Evolutionary conservation across 1,284 basidiomycete species (phyloP).

Genomic region (Trichosporon sp.): DNA sequence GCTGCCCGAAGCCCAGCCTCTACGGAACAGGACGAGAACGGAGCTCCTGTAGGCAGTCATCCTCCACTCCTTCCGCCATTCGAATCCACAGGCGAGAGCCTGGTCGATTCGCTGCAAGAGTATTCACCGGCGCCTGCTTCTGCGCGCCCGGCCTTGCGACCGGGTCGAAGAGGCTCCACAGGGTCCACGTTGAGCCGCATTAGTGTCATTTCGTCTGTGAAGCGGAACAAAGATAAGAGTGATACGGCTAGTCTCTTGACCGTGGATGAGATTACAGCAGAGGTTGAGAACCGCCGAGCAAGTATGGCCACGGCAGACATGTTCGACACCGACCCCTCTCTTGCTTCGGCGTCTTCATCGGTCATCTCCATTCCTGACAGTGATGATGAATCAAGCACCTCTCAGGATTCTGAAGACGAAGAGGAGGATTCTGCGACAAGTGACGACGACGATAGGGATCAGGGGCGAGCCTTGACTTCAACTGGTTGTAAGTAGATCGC

Average conservation of each 20-base stretch:
- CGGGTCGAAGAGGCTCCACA: slow-evolving; percentile 60
- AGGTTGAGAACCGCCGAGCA: slow-evolving; percentile 80
- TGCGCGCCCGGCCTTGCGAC: slow-evolving; percentile 53
- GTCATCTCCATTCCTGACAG: slow-evolving; percentile 18
- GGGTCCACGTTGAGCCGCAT: slow-evolving; percentile 63
- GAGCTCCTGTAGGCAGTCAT: slow-evolving; percentile 30
- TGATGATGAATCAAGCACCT: slow-evolving; percentile 52
- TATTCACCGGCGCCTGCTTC: slow-evolving; percentile 38
- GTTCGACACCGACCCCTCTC: slow-evolving; percentile 26
- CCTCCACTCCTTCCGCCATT: slow-evolving; percentile 75
- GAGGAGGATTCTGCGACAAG: slow-evolving; percentile 45
- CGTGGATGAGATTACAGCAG: slow-evolving; percentile 95
- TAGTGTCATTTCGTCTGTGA: slow-evolving; percentile 77
- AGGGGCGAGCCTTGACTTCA: slow-evolving; percentile 64
- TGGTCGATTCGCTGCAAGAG: slow-evolving; percentile 72
- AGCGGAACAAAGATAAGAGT: slow-evolving; percentile 76
- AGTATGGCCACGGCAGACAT: slow-evolving; percentile 59
- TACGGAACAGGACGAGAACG: neutral
- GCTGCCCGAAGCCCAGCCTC: no score
- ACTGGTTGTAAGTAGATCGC: slow-evolving; percentile 62
- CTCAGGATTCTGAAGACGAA: slow-evolving; percentile 54
- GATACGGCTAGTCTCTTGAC: slow-evolving; percentile 92
- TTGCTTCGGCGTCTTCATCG: neutral
- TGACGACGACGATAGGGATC: slow-evolving; percentile 59
- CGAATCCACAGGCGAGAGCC: slow-evolving; percentile 71